Evolutionary conservation across 2,329 filamentous ascomycete genomes (phyloP).

Genomic region (Fusarium pseudocircinatum): DNA sequence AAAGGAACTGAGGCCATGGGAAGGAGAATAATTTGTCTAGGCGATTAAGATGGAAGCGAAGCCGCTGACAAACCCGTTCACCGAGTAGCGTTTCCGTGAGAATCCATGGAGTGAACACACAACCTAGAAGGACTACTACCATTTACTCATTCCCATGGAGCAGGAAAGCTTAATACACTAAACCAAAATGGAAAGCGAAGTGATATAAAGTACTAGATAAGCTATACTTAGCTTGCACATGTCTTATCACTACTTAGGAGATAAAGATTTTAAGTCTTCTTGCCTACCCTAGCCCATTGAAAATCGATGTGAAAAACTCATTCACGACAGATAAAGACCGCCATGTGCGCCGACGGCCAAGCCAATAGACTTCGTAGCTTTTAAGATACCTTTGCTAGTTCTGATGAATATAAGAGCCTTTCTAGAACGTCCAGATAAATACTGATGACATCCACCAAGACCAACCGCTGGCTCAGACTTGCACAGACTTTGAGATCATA

Average conservation of each 20-base stretch:
- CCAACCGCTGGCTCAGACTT: not conserved
- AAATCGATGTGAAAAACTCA: not conserved
- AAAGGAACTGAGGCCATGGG: fast-evolving
- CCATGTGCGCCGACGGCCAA: fast-evolving
- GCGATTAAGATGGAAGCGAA: fast-evolving
- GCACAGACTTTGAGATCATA: too few species aligned
- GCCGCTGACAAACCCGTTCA: fast-evolving
- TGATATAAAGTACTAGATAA: too few species aligned
- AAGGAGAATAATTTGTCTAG: fast-evolving
- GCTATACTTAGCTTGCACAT: not conserved
- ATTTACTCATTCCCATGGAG: not conserved
- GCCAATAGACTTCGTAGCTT: fast-evolving
- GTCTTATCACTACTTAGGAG: not conserved
- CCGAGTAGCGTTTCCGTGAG: not conserved
- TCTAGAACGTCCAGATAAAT: fast-evolving
- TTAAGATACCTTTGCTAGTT: fast-evolving
- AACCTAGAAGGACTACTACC: fast-evolving
- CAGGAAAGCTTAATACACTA: not conserved
- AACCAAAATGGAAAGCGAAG: fast-evolving
- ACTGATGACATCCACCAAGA: not conserved
- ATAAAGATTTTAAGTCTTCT: not conserved
- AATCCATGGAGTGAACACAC: not conserved
- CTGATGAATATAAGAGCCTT: fast-evolving
- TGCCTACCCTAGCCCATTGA: not conserved
- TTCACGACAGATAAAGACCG: fast-evolving